Base-by-base conservation (phyloP, 305 asterid genomes). In the Stenogyne calaminthoides region DNA sequence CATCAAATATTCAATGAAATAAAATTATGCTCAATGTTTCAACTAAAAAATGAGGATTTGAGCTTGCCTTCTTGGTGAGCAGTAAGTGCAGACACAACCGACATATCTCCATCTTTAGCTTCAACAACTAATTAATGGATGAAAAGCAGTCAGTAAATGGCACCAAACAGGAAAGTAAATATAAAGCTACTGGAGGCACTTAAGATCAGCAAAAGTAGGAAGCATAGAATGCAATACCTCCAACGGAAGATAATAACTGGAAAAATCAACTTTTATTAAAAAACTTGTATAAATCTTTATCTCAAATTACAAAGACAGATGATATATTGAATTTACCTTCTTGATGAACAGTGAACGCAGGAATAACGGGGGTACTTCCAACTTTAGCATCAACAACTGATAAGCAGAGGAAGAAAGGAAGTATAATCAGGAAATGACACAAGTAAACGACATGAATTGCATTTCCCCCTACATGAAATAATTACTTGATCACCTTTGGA, bases 31-130 rank as follows among this genome's bases (percentile, higher is more conserved):
- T 64, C 63, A 12, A 18, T 14, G 64, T 52, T 40, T 57, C 32
- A 58, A 58, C 52, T 68, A 9, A 57, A 9, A 58, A 51, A 25
- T 15, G 58, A 29, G 49, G 60, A 66, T 67, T 18, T 51, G 34
- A 15, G 29, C 74, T 71, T 85, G 88, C 96, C 97, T 84, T 89
- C 93, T 67, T 87, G 92, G 69, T 88, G 93, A 67, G 84, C 89
- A 78, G 90, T 74, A 75, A 89, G 85, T 69, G 90, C 87, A 65
- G 95, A 66, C 69, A 90, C 91, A 76, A 85, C 95, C 42, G 88
- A 66, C 78, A 92, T 80, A 40, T 78, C 85, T 74, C 92, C 97
- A 74, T 85, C 92, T 74, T 82, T 85, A 69, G 93, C 84, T 74
- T 87, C 95, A 85, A 88, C 85, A 81, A 83, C 95, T 87, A 73